Conservation (phyloP, 2,329 filamentous ascomycete species). For the Aphanocladium album region DNA sequence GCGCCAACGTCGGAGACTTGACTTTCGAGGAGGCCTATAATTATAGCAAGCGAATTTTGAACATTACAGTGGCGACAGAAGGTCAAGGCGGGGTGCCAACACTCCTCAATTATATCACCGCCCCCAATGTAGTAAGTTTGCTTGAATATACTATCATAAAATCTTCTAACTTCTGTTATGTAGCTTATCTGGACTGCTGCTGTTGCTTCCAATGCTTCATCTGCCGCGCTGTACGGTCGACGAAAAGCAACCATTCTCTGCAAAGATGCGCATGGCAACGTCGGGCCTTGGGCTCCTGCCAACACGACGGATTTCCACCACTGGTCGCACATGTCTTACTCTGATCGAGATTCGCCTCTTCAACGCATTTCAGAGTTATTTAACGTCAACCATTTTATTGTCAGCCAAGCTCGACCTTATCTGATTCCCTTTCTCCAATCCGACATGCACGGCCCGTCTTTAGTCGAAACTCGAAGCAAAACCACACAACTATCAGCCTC, state of each 20-base stretch:
- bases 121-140: conserved; percentile 77
- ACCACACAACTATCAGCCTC: conserved; percentile 54
- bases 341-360: conserved; percentile 60
- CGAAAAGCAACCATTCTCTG: conserved; percentile 64
- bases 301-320: conserved; percentile 60
- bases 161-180: neutral
- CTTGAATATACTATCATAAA: neutral
- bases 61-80: conserved; percentile 82
- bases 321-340: conserved; percentile 61
- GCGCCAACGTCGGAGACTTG: conserved; percentile 78
- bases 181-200: conserved; percentile 77
- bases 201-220: conserved; percentile 67
- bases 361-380: conserved; percentile 74
- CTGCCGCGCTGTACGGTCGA: conserved; percentile 59
- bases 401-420: conserved; percentile 88
- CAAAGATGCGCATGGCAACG: conserved; percentile 68
- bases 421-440: conserved; percentile 79
- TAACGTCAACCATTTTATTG: conserved; percentile 93
- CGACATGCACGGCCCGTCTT: conserved; percentile 71
- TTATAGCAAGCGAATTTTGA: conserved; percentile 78
- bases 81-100: conserved; percentile 73
- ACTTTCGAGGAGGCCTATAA: conserved; percentile 92
- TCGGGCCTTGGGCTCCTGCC: conserved; percentile 67
- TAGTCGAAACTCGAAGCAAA: conserved; percentile 53
- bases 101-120: conserved; percentile 85